Base-by-base conservation (phyloP, 352 stramenopile species). In the Phytopythium helicoides region DNA sequence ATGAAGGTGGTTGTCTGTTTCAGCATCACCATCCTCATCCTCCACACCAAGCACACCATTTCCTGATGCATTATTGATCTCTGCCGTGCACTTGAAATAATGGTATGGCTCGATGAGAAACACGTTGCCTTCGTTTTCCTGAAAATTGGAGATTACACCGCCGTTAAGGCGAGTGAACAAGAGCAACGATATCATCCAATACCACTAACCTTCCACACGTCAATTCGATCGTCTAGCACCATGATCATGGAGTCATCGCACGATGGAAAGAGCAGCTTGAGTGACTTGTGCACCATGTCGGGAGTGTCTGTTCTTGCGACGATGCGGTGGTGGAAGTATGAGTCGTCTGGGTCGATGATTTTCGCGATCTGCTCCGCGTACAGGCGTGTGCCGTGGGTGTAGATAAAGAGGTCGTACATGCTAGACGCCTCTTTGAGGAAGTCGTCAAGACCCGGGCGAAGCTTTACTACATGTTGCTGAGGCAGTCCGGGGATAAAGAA, bases 321-420 rank as follows among this genome's bases (percentile, higher is more conserved):
- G 47, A 96, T 94, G 42, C 87, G 86, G 42, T 92, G 79, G 52
- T 86, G 84, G 60, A 96, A 96, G 52, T 90, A 84, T 12, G 55
- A 73, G 56, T 76, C 73, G 15, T 88, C 64, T 6, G 86, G 83
- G 47, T 96, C 87, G 42, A 98, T 94, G 54, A 98, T 92, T 33
- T 94, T 84, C 22, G 91, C 87, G 54, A 98, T 96, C 56, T 96
- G 73, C 64, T 98, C 91, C 1, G 95, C 95, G 70, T 98, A 98
- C 37, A 91, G 63, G 18, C 93, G 74, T 19, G 93, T 98, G 49
- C 94, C 95, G 36, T 97, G 93, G 21, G 95, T 98, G 76, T 98
- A 98, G 26, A 98, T 95, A 36, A 94, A 95, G 18, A 98, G 51
- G 68, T 98, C 92, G 66, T 98, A 98, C 8, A 80, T 73, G 3